phyloP scores from a whole-genome alignment of 2,329 filamentous ascomycete species.

The Lachnellula arida region DNA sequence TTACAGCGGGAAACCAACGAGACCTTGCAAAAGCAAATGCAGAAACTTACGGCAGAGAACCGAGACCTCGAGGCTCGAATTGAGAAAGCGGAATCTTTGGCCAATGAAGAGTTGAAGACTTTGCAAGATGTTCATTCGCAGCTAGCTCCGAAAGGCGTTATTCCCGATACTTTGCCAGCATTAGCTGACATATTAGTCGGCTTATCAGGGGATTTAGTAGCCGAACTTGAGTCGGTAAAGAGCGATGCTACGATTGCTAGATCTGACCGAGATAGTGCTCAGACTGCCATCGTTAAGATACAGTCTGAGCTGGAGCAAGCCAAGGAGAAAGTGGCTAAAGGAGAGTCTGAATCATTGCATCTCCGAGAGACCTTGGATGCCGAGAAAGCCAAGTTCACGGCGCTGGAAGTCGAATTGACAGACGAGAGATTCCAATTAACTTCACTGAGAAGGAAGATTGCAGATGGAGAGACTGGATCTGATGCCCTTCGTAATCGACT shows the following conservation, averaged over 20 bases:
- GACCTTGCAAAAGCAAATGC: slow-evolving; percentile 52
- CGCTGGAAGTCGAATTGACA: slow-evolving; percentile 52
- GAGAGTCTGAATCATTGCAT: slow-evolving; percentile 48
- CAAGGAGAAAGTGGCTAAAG: slow-evolving; percentile 47
- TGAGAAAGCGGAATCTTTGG: slow-evolving; percentile 46
- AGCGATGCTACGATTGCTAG: slow-evolving; percentile 55
- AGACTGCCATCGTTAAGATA: slow-evolving; percentile 49
- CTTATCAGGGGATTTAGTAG: slow-evolving; percentile 52
- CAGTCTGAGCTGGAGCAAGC: slow-evolving; percentile 52
- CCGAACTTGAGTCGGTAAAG: slow-evolving; percentile 56
- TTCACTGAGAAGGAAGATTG: slow-evolving; percentile 64
- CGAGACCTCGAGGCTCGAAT: slow-evolving; percentile 48
- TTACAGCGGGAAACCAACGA: slow-evolving; percentile 57
- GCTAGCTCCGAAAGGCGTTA: slow-evolving; percentile 47
- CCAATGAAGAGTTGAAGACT: slow-evolving; percentile 47
- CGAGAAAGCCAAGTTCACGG: slow-evolving; percentile 49
- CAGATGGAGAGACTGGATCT: slow-evolving; percentile 79
- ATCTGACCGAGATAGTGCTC: slow-evolving; percentile 58
- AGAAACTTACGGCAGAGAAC: slow-evolving; percentile 50
- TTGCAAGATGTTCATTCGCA: slow-evolving; percentile 57
- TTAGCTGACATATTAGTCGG: slow-evolving; percentile 57
- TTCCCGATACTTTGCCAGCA: slow-evolving; percentile 52
- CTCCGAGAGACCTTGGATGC: slow-evolving; percentile 50
- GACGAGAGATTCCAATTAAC: slow-evolving; percentile 67
- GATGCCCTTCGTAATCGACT: slow-evolving; percentile 71